phyloP scores from a whole-genome alignment of 768 basidiomycete genomes.

The Calocybe cyanea region DNA sequence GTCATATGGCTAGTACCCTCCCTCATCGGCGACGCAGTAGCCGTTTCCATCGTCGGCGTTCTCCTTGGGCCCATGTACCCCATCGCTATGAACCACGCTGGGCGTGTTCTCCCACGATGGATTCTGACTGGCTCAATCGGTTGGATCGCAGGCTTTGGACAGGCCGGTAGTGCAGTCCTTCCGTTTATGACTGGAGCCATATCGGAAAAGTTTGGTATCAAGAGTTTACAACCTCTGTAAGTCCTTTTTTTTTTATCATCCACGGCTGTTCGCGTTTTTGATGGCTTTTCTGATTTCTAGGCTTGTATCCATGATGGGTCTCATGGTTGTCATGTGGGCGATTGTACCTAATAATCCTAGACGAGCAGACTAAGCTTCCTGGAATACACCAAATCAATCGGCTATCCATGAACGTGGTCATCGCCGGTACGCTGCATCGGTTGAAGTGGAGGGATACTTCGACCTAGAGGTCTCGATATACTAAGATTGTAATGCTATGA shows the following conservation, averaged over 20 bases:
- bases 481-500: no score
- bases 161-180: constrained; percentile 66
- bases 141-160: constrained; percentile 67
- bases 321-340: constrained; percentile 55
- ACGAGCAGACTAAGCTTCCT: constrained; percentile 13
- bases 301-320: constrained; percentile 56
- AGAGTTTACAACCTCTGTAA: constrained; percentile 59
- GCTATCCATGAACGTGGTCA: no score
- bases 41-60: constrained; percentile 61
- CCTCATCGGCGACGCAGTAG: constrained; percentile 59
- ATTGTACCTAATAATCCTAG: constrained; percentile 35
- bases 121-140: constrained; percentile 63
- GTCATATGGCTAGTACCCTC: constrained; percentile 69
- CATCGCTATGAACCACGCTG: constrained; percentile 67
- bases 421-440: no score
- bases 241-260: constrained; percentile 22
- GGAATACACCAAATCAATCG: no score
- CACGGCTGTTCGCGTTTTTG: not conserved
- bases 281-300: constrained; percentile 25
- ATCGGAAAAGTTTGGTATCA: constrained; percentile 57
- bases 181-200: constrained; percentile 75
- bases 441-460: no score
- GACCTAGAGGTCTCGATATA: no score
- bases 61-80: constrained; percentile 78
- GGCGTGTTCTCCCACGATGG: constrained; percentile 66